These are phyloP conservation scores for Barnettozyma hawaiiensis DNA, from an alignment of 1,139 yeast species.

Conservation along the genomic window DNA sequence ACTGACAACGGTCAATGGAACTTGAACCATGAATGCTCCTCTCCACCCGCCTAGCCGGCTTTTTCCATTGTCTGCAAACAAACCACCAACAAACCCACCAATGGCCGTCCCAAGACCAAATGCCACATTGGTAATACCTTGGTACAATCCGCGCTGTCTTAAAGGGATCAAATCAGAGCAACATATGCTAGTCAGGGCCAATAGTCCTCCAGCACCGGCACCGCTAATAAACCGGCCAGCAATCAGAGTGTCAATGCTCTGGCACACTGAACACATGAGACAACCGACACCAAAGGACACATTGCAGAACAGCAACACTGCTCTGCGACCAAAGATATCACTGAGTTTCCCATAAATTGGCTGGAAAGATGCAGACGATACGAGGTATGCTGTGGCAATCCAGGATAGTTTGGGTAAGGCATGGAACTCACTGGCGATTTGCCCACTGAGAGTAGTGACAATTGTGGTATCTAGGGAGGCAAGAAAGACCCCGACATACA, in stretches of 20 bases:
- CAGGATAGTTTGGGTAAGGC: slow-evolving; percentile 47
- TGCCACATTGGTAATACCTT: slow-evolving; percentile 57
- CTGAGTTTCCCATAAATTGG: slow-evolving; percentile 77
- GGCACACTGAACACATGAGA: slow-evolving; percentile 40
- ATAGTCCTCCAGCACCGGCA: slow-evolving; percentile 61
- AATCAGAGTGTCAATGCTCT: slow-evolving; percentile 40
- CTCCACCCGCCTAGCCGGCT: slow-evolving; percentile 68
- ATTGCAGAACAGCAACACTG: slow-evolving; percentile 40
- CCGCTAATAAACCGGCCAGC: slow-evolving; percentile 59
- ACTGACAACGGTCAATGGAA: slow-evolving; percentile 58
- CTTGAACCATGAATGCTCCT: slow-evolving; percentile 53
- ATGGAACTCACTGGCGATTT: slow-evolving; percentile 51
- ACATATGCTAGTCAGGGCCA: slow-evolving; percentile 49
- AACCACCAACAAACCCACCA: slow-evolving; percentile 70
- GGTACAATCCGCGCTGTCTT: slow-evolving; percentile 53
- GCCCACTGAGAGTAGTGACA: slow-evolving; percentile 47
- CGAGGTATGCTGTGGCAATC: slow-evolving; percentile 53
- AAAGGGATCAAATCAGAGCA: slow-evolving; percentile 54
- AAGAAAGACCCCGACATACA: slow-evolving; percentile 42
- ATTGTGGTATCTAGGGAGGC: slow-evolving; percentile 54
- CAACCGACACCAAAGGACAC: slow-evolving; percentile 45
- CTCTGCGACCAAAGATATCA: slow-evolving; percentile 75
- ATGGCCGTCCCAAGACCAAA: slow-evolving; percentile 67
- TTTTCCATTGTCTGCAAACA: slow-evolving; percentile 41
- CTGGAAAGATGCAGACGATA: slow-evolving; percentile 54